Evolutionary conservation across 768 basidiomycete species (phyloP), one percentile per base, ranked within the genome.

Genomic region (Megacollybia marginata): DNA sequence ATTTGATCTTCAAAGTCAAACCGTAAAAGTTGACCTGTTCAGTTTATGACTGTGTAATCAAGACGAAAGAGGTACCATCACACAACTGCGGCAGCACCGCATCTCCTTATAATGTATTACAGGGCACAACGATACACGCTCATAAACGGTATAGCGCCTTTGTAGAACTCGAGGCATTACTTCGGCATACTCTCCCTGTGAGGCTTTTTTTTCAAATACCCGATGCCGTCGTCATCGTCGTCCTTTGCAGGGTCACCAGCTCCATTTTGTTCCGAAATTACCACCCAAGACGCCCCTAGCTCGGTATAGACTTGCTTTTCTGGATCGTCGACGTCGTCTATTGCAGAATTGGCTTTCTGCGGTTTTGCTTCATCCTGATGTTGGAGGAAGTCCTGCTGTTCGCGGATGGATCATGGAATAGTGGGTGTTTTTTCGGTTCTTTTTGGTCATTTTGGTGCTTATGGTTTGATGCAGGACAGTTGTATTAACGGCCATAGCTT

Each of bases 11-110:
- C 38, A 36, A 36, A 36, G 35, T 16, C 10, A 15, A 5, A 15
- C 38, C 18, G 5, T 40, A 13, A 11, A 28, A 42, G 11, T 15
- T 35, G n/a, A 49, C 33, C 19, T 19, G 9, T 23, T 6, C 48
- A 76, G 85, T 85, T 9, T 88, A 85, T 57, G 84, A 87, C 53
- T 83, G 82, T 56, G 80, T 73, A 8, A 80, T 88, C 47, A 76
- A 69, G 23, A 86, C 83, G 0, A 82, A 79, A 62, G 82, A 84
- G 69, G 72, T 69, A 31, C 1, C 63, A 31, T 45, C 18, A 28
- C 49, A 18, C 16, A 50, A 44, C 44, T 59, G 23, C 23, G 23
- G 23, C 23, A 6, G 2, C 23, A 28, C 6, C 13, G 20, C 44
- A 45, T 45, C 32, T 50, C 47, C 28, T 43, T 42, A 36, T n/a